These are phyloP conservation scores for Carpinus fangiana DNA, from an alignment of 306 rosid species.

Conservation along the genomic window DNA sequence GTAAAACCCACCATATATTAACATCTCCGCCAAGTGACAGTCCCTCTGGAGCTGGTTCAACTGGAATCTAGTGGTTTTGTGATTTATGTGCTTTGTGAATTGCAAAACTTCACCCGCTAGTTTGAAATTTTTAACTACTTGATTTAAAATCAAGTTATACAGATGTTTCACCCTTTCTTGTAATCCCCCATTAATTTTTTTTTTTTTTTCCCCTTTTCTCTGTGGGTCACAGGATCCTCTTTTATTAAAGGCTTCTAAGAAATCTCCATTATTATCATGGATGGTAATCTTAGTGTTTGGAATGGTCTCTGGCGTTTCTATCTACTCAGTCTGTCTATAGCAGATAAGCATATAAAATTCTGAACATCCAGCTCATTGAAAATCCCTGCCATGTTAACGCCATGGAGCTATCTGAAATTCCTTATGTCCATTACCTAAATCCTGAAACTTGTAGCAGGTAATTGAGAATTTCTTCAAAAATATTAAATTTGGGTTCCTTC, in stretches of 20 bases:
- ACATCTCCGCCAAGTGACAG: not conserved
- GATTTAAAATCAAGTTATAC: not conserved
- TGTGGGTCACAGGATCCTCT: slow-evolving; percentile 61
- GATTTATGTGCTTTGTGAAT: not conserved
- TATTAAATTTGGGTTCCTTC: slow-evolving; percentile 12
- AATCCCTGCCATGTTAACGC: slow-evolving; percentile 34
- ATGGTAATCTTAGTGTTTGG: slow-evolving; percentile 64
- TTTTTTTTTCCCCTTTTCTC: slow-evolving; percentile 6
- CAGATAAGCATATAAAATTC: slow-evolving; percentile 55
- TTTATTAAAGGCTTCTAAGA: slow-evolving; percentile 70
- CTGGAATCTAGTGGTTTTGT: slow-evolving; percentile 17
- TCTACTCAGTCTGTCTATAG: slow-evolving; percentile 72
- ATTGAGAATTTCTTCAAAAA: slow-evolving; percentile 17
- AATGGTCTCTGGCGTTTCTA: slow-evolving; percentile 60
- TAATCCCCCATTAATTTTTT: slow-evolving; percentile 1
- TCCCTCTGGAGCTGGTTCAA: slow-evolving; percentile 11
- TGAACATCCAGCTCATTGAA: slow-evolving; percentile 45
- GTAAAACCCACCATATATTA: not conserved
- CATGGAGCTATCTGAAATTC: slow-evolving; percentile 33
- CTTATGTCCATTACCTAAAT: slow-evolving; percentile 64
- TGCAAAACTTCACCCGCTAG: not conserved
- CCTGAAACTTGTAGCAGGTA: slow-evolving; percentile 88
- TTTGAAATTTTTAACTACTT: not conserved
- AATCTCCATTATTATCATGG: slow-evolving; percentile 63
- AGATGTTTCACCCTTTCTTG: slow-evolving; percentile 4